A percentile compares a stretch with the other conserved stretches of the same genome.
Conservation (phyloP, 495 filamentous ascomycete species). For the Chaetomium tenue region DNA sequence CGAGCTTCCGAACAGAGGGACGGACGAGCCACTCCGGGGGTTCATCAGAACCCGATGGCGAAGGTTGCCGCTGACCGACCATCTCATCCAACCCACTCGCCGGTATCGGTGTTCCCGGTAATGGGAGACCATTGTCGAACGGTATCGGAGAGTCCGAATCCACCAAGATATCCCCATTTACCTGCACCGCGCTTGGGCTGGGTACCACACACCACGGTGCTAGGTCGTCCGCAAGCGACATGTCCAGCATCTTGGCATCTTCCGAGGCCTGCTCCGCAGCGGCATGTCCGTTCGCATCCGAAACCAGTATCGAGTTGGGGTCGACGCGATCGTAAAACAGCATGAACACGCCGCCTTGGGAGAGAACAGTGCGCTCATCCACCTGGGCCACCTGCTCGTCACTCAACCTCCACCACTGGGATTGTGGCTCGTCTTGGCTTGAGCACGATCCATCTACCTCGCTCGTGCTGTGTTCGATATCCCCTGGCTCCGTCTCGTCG, state of each 20-base stretch:
- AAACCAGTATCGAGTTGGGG: constrained; percentile 33
- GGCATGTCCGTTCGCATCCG: neutral
- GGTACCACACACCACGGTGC: neutral
- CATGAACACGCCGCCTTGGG: constrained; percentile 90
- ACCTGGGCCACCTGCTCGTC: constrained; percentile 78
- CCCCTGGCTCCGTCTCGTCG: neutral
- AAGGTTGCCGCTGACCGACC: neutral
- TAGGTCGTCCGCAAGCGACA: neutral
- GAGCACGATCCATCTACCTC: neutral
- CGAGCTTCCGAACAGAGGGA: neutral
- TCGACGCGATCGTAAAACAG: constrained; percentile 83
- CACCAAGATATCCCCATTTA: neutral
- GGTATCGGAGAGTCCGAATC: neutral
- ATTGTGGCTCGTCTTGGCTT: neutral
- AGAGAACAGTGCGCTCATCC: constrained; percentile 68
- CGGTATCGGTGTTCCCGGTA: neutral
- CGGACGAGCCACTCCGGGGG: neutral
- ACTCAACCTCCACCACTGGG: constrained; percentile 78
- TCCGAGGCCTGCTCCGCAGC: neutral
- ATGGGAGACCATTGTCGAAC: neutral
- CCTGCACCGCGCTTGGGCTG: neutral
- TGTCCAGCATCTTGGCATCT: neutral
- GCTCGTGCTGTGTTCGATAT: neutral
- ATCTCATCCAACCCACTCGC: neutral
- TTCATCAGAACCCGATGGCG: neutral